Evolutionary conservation across 108 stramenopile genomes (phyloP).

Genomic region (Fragilariopsis cylindrus): DNA sequence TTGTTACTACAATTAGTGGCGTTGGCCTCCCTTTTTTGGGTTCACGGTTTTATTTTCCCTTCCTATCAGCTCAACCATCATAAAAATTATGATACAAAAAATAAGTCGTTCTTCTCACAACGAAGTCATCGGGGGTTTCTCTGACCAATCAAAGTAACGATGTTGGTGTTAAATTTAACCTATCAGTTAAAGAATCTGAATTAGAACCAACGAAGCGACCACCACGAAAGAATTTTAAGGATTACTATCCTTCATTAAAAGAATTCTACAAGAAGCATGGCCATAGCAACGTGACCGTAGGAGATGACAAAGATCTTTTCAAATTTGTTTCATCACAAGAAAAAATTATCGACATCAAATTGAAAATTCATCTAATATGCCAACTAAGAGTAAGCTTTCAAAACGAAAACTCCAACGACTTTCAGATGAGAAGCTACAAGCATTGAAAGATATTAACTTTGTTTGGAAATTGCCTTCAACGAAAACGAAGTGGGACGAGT

Average conservation of each 20-base stretch:
- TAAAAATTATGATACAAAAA: too few species aligned
- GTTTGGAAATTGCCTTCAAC: constrained; percentile 26
- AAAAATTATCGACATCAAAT: constrained; percentile 37
- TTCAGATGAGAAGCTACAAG: constrained; percentile 18
- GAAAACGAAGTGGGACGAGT: constrained; percentile 22
- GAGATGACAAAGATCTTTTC: constrained; percentile 38
- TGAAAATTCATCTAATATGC: background rate
- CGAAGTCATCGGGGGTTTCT: too few species aligned
- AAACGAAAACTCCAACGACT: constrained; percentile 1
- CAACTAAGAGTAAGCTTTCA: background rate
- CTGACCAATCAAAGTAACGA: too few species aligned
- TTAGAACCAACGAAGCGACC: background rate
- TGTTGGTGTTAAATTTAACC: too few species aligned
- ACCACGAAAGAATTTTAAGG: constrained; percentile 18
- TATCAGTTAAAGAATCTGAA: too few species aligned
- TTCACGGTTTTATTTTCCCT: constrained; percentile 7
- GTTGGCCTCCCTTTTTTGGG: constrained; percentile 7
- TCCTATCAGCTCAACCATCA: background rate
- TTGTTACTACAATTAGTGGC: background rate
- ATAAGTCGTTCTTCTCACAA: too few species aligned
- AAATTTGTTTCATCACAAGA: constrained; percentile 29
- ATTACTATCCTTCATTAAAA: constrained; percentile 30
- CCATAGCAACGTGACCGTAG: constrained; percentile 27
- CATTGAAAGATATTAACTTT: constrained; percentile 29
- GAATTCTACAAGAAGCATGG: constrained; percentile 33